Base-by-base conservation (phyloP, 1,284 basidiomycete genomes). In the Cutaneotrichosporon daszewskae region DNA sequence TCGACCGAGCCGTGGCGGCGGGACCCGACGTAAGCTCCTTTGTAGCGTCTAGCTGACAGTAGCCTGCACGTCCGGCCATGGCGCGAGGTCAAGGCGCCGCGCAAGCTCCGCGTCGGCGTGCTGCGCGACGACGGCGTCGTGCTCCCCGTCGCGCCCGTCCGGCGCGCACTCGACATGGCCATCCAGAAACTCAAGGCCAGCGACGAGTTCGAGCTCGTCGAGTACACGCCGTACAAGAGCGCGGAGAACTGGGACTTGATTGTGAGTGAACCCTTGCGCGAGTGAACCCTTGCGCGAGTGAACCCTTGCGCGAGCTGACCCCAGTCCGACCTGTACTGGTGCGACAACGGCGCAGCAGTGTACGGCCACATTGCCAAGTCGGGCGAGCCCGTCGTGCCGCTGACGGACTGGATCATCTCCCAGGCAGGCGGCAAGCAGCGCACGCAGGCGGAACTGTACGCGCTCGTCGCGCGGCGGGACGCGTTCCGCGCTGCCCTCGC, bases 1-100 rank as follows among this genome's bases (percentile, higher is more conserved):
- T 31, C 72, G 39, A 58, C 72, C 18, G 69, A 79, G 50, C 82
- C 83, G 1, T 86, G 85, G 84, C 58, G 76, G 8, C 73, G 68
- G 47, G 85, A 87, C 26, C 53, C 59, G 2, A 24, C 22, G 35
- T 37, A 24, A 37, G 35, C 26, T 9, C 14, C 54, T 27, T 2
- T 28, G 34, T 6, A n/a, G 18, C 19, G 29, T 27, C 31, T 25
- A 37, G 45, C 35, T 23, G 17, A 37, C 31, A 36, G 5, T 6
- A 16, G 25, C 12, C 14, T 25, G 9, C 44, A 16, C 23, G 43
- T 38, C 19, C 25, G 25, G 26, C 37, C 37, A 2, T 38, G 37
- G 37, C 73, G 73, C 18, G 28, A 38, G 20, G 42, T 47, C 13
- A 27, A 31, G 19, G 80, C 83, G 56, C 71, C 82, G 5, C 24